Base-by-base conservation (phyloP, 106 monocot genomes). In the Posidonia australis region DNA sequence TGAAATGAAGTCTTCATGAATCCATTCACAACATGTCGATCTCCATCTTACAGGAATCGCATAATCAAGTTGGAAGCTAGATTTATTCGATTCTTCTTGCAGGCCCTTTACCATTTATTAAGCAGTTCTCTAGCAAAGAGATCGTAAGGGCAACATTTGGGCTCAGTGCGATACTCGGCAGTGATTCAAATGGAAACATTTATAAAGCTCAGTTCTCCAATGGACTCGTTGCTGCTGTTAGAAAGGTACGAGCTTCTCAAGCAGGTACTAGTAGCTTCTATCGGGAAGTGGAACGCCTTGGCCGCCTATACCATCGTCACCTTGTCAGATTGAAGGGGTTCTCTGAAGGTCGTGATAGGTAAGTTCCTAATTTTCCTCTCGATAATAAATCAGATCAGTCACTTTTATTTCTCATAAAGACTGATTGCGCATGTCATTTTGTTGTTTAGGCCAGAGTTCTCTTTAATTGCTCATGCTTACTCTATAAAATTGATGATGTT, bases 151-250 rank as follows among this genome's bases (percentile, higher is more conserved):
- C 94, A 54, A 94, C 94, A 9, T 72, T 79, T 76, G 86, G 73
- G 10, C 86, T 86, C 64, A 79, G 84, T 65, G 68, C 70, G 53
- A 76, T 82, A 63, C 60, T 94, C 23, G 78, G 72, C 54, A 79
- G 56, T 65, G 86, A 78, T 68, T 58, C 68, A 43, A 58, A 72
- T 57, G 84, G 89, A 56, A 77, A 70, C 60, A 51, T 80, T 46
- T 94, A 86, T 62, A 94, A 73, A 82, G 94, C 89, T 68, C 76
- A 58, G 28, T 84, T 94, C 78, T 44, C 81, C 14, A 73, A 84
- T 78, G 94, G 94, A 5, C 55, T 76, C n/a, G 32, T 84, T n/a
- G 83, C 76, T 54, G 29, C 70, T 12, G 78, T 94, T 19, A 86
- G 67, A 66, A 81, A 70, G 31, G 67, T 68, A 27, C 56, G 65